Conservation (phyloP, 352 stramenopile species). For the Phytophthora brassicae region DNA sequence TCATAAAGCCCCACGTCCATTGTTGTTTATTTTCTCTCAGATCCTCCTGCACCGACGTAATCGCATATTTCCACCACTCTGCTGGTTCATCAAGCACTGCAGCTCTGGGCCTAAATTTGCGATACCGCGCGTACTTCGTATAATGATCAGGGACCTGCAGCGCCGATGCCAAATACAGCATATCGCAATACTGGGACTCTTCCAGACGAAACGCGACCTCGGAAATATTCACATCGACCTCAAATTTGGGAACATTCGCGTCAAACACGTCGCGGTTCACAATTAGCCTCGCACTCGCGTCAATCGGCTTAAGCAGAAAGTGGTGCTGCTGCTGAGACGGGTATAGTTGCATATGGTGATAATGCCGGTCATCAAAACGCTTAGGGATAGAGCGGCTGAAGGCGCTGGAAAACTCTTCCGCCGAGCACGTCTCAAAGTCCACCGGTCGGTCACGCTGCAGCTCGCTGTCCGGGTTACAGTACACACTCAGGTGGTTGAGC, state of each 20-base stretch:
- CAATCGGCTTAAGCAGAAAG: conserved; percentile 83
- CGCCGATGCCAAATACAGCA: conserved; percentile 75
- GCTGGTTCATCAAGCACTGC: conserved; percentile 54
- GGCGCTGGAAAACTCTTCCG: conserved; percentile 74
- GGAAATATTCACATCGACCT: conserved; percentile 77
- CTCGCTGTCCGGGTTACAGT: conserved; percentile 81
- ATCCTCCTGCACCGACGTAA: conserved; percentile 62
- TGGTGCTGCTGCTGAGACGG: conserved; percentile 76
- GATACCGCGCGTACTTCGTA: conserved; percentile 79
- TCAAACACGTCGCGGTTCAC: conserved; percentile 84
- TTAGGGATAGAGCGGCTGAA: conserved; percentile 85
- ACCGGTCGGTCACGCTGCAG: conserved; percentile 52
- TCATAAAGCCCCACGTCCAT: conserved; percentile 86
- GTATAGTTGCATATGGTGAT: conserved; percentile 72
- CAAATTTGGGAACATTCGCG: conserved; percentile 74
- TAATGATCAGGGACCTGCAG: conserved; percentile 76
- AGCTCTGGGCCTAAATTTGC: conserved; percentile 56
- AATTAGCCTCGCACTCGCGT: conserved; percentile 77
- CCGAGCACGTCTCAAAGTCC: conserved; percentile 70
- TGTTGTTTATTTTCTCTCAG: conserved; percentile 60
- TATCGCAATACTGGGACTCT: conserved; percentile 87
- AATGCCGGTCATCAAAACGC: conserved; percentile 71
- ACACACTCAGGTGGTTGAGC: conserved; percentile 87
- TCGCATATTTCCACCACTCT: conserved; percentile 85
- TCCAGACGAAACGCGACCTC: conserved; percentile 82